Conservation (phyloP, 2,329 filamentous ascomycete species). For the Claviceps purpurea region DNA sequence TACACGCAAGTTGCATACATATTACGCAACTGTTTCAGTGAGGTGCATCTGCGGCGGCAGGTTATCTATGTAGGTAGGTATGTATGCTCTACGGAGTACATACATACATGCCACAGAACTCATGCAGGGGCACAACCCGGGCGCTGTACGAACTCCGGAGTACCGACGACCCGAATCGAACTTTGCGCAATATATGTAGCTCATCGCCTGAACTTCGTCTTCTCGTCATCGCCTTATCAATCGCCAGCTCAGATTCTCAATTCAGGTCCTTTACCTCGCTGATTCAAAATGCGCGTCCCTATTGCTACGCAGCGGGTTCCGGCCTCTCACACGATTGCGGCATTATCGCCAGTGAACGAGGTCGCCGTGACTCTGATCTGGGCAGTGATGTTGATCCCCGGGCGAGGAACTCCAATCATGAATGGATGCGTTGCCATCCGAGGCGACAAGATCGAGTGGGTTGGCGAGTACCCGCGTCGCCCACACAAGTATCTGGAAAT, state of each 20-base stretch:
- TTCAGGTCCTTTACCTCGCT: background rate
- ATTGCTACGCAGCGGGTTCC: conserved; percentile 2
- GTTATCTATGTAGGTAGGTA: no score
- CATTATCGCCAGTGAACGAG: conserved; percentile 3
- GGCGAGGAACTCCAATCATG: conserved; percentile 20
- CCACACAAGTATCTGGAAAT: conserved; percentile 12
- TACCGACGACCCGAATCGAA: background rate
- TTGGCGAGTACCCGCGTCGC: conserved; percentile 13
- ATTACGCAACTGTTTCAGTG: no score
- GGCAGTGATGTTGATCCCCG: conserved; percentile 22
- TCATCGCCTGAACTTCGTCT: background rate
- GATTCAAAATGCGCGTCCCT: conserved; percentile 7
- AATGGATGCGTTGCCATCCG: conserved; percentile 23
- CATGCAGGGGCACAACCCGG: background rate
- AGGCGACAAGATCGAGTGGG: conserved; percentile 24
- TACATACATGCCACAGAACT: no score
- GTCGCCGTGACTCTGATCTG: conserved; percentile 11
- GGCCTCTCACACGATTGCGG: conserved; percentile 3
- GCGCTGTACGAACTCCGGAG: background rate
- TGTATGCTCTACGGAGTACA: no score
- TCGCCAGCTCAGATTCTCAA: no score
- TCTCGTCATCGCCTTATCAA: no score
- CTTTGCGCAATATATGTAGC: background rate
- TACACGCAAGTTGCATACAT: no score
- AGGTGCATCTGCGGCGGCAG: no score